Percentiles rank a stretch among this genome's conserved stretches.
Evolutionary conservation across 2,329 filamentous ascomycete genomes (phyloP).

Genomic region (Trichoderma pleuroti): DNA sequence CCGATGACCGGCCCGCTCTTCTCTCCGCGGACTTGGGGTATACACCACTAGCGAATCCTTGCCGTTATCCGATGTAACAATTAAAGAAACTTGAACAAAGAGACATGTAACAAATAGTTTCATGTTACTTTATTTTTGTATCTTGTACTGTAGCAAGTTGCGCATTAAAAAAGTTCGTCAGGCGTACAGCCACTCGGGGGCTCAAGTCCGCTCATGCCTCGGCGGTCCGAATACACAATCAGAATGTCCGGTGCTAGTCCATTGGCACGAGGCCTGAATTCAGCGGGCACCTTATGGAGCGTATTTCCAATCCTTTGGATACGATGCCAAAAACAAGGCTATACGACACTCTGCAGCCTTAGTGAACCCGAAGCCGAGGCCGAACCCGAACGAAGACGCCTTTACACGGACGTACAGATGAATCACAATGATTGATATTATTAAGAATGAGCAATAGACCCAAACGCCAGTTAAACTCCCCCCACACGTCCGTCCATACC

Average conservation of each 20-base stretch:
- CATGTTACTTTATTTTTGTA: neutral
- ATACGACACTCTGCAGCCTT: neutral
- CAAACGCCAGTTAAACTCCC: neutral
- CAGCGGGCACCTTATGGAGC: neutral
- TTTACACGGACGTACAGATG: neutral
- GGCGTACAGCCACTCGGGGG: neutral
- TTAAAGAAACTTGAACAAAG: neutral
- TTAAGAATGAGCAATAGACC: neutral
- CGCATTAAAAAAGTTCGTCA: neutral
- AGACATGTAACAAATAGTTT: neutral
- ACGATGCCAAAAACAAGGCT: neutral
- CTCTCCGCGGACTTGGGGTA: neutral
- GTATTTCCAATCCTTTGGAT: neutral
- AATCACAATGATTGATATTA: neutral
- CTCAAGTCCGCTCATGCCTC: neutral
- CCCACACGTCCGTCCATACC: neutral
- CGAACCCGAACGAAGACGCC: neutral
- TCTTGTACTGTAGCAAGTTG: neutral
- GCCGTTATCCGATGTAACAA: neutral
- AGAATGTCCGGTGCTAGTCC: neutral
- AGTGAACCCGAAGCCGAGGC: neutral
- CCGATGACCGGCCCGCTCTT: neutral
- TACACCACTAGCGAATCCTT: neutral
- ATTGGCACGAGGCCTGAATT: neutral
- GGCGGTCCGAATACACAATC: neutral